Percentiles rank a stretch among this genome's conserved stretches.
Evolutionary conservation across 257 asterid genomes (phyloP).

Genomic region (Solanum bulbocastanum): DNA sequence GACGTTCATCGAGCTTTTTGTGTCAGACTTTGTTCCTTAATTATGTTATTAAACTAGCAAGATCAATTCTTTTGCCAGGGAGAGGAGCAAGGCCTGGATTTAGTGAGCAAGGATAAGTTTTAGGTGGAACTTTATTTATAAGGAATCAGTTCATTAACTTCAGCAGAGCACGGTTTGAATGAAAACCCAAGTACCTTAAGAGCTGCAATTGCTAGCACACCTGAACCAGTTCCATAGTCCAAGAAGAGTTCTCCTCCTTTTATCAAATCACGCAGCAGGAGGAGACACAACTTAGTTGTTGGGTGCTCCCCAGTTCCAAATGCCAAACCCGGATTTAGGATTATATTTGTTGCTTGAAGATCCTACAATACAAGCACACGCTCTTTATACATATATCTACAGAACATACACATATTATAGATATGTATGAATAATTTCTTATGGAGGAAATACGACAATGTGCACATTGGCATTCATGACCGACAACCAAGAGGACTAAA

Average conservation of each 20-base stretch:
- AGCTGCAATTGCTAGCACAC: constrained; percentile 90
- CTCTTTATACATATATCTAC: neutral
- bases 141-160: neutral
- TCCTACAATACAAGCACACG: constrained; percentile 33
- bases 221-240: constrained; percentile 95
- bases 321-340: constrained; percentile 88
- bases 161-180: neutral
- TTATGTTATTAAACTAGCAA: neutral
- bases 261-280: constrained; percentile 49
- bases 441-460: neutral
- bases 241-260: constrained; percentile 81
- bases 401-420: neutral
- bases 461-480: neutral
- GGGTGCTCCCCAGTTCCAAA: constrained; percentile 98
- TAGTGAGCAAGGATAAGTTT: neutral
- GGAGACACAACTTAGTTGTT: constrained; percentile 76
- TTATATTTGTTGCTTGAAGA: constrained; percentile 58
- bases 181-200: constrained; percentile 43
- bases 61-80: neutral
- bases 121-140: neutral
- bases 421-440: neutral
- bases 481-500: neutral
- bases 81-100: neutral
- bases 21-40: neutral
- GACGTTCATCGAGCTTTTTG: neutral